Percentiles rank a stretch among this genome's conserved stretches.
These are phyloP conservation scores for Zea luxurians DNA, from an alignment of 176 grass and related monocot species.

Conservation along the genomic window DNA sequence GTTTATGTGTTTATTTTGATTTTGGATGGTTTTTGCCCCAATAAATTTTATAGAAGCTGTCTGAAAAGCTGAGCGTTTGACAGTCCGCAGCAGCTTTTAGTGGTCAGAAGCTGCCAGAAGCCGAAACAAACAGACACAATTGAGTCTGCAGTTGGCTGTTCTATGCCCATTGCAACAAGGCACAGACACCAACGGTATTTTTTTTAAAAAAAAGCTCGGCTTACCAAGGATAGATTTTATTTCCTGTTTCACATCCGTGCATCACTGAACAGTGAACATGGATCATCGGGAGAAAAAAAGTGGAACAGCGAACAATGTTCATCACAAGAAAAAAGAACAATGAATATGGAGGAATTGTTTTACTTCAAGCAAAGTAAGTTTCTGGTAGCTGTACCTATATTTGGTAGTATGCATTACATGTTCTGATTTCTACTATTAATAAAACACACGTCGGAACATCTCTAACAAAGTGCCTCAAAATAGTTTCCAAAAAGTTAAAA, in stretches of 20 bases:
- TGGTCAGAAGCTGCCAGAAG: no score
- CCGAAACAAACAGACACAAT: no score
- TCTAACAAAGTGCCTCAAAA: no score
- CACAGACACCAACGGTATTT: neutral
- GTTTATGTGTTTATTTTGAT: no score
- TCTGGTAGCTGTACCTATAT: slow-evolving; percentile 8
- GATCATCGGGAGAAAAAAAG: neutral
- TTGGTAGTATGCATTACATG: neutral
- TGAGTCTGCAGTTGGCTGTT: slow-evolving; percentile 1
- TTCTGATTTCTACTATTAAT: neutral
- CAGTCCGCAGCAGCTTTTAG: no score
- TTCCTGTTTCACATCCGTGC: neutral
- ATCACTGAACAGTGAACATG: neutral
- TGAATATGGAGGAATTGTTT: slow-evolving; percentile 1
- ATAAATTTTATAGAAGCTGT: no score
- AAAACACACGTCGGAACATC: neutral
- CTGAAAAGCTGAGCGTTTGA: no score
- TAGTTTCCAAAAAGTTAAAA: no score
- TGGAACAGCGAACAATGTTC: neutral
- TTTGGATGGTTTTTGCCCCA: no score
- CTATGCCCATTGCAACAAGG: neutral
- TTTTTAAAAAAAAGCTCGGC: neutral
- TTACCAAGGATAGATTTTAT: neutral
- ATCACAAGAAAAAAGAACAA: neutral
- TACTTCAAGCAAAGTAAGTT: slow-evolving; percentile 28